Evolutionary conservation across 208 protist genomes (phyloP).

Genomic region (Wallacemonas sp.): DNA sequence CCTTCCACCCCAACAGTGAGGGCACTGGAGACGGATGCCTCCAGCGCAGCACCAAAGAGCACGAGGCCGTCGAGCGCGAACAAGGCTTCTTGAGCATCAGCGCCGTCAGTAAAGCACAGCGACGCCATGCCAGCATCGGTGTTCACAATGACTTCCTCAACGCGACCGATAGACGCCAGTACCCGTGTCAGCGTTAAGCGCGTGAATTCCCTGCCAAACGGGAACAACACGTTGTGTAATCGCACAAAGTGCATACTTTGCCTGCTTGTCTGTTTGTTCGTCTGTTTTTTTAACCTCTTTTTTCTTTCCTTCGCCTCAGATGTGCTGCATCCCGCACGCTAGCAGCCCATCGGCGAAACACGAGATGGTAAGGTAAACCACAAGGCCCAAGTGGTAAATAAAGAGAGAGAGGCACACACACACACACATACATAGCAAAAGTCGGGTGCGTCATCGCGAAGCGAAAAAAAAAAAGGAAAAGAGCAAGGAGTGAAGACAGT

Average conservation of each 20-base stretch:
- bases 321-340: no score
- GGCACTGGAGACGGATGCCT: slow-evolving; percentile 42
- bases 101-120: slow-evolving; percentile 55
- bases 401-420: no score
- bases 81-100: slow-evolving; percentile 68
- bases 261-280: not conserved
- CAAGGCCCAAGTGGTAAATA: no score
- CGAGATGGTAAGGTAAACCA: no score
- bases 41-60: slow-evolving; percentile 58
- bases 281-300: no score
- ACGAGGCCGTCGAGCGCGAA: slow-evolving; percentile 57
- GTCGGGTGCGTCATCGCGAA: not conserved
- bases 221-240: slow-evolving; percentile 45
- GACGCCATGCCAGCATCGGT: slow-evolving; percentile 37
- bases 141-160: slow-evolving; percentile 78
- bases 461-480: slow-evolving; percentile 22
- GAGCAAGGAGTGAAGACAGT: no score
- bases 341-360: no score
- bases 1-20: slow-evolving; percentile 46
- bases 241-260: slow-evolving; percentile 58
- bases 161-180: slow-evolving; percentile 28
- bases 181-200: slow-evolving; percentile 50
- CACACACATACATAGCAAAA: slow-evolving; percentile 8
- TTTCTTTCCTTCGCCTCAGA: no score
- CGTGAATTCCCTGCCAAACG: slow-evolving; percentile 61